Conservation (phyloP, 129 eudicot genomes). For the Ambrosia artemisiifolia region DNA sequence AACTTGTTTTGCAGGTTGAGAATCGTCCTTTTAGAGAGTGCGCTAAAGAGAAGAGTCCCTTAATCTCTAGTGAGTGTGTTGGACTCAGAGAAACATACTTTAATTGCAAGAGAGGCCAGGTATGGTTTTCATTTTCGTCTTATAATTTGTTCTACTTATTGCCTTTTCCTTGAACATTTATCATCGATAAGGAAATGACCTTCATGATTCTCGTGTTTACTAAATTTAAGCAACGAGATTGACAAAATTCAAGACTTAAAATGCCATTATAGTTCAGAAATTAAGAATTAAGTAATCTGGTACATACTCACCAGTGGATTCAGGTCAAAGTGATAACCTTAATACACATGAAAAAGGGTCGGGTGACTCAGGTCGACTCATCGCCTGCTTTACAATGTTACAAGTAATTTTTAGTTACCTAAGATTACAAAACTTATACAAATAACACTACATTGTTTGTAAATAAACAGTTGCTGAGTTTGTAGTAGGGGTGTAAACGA, state of each 20-base stretch:
- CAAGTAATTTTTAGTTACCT: neutral
- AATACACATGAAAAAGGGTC: neutral
- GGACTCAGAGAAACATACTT: constrained; percentile 89
- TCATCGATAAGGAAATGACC: neutral
- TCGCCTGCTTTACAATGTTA: neutral
- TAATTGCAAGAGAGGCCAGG: constrained; percentile 99
- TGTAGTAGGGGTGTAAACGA: no score
- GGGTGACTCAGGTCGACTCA: neutral
- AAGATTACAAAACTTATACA: neutral
- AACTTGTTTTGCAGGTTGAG: constrained; percentile 54
- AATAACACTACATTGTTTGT: neutral
- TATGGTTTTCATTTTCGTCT: constrained; percentile 11
- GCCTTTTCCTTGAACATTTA: neutral
- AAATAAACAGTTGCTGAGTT: no score
- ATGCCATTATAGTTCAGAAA: neutral
- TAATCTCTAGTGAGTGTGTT: constrained; percentile 80
- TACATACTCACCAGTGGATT: neutral
- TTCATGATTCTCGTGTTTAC: neutral
- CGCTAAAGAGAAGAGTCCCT: constrained; percentile 73
- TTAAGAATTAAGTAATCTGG: neutral
- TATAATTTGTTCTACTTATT: neutral
- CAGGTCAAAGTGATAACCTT: neutral
- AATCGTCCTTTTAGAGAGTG: constrained; percentile 74
- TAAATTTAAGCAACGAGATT: neutral
- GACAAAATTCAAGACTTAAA: neutral